Percentiles rank a stretch among this genome's conserved stretches.
Conservation (phyloP, 2,329 filamentous ascomycete species). For the Alternaria arborescens region DNA sequence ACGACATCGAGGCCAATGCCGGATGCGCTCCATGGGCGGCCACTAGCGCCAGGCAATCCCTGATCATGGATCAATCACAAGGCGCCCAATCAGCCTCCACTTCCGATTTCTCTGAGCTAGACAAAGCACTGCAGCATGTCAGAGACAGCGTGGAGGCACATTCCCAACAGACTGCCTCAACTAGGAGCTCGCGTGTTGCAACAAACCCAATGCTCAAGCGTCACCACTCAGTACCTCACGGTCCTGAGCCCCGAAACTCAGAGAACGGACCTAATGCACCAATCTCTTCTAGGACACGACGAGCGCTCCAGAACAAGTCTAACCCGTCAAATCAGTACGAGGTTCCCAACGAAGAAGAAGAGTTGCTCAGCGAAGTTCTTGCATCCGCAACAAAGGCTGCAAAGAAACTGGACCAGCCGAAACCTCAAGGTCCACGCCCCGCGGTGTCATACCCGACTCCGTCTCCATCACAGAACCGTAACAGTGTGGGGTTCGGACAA, state of each 20-base stretch:
- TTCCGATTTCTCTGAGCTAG: slow-evolving; percentile 66
- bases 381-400: slow-evolving; percentile 79
- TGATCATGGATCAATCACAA: slow-evolving; percentile 70
- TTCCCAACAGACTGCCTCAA: slow-evolving; percentile 39
- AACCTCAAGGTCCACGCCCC: slow-evolving; percentile 62
- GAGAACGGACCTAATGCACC: slow-evolving; percentile 65
- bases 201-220: slow-evolving; percentile 59
- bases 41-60: slow-evolving; percentile 82
- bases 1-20: slow-evolving; percentile 91
- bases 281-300: slow-evolving; percentile 80
- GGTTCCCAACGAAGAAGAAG: slow-evolving; percentile 94
- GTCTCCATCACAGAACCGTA: slow-evolving; percentile 83
- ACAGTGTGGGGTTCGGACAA: slow-evolving; percentile 76
- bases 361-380: slow-evolving; percentile 89
- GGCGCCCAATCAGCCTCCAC: slow-evolving; percentile 58
- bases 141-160: slow-evolving; percentile 65
- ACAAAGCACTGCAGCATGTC: slow-evolving; percentile 68
- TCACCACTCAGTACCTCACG: slow-evolving; percentile 58
- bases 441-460: slow-evolving; percentile 72
- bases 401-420: slow-evolving; percentile 68
- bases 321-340: slow-evolving; percentile 88
- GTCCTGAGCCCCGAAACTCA: slow-evolving; percentile 62
- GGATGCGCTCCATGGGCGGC: slow-evolving; percentile 86
- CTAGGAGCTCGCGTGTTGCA: slow-evolving; percentile 50
- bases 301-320: slow-evolving; percentile 73